Evolutionary conservation across 148 eudicot species (phyloP).

Genomic region (Cornus suecica): DNA sequence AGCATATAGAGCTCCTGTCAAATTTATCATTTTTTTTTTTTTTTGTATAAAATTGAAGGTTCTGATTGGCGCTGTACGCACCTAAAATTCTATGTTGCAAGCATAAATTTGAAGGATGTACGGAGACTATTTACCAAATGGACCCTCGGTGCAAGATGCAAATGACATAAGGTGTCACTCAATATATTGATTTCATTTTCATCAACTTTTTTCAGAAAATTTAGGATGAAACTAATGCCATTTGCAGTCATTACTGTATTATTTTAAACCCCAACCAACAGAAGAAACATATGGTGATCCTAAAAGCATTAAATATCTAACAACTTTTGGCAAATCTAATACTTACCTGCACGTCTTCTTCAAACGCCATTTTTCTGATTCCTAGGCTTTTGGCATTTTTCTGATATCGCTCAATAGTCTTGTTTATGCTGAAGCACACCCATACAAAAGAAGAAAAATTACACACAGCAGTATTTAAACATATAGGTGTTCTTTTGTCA

Average conservation of each 20-base stretch:
- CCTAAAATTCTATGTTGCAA: too few species aligned
- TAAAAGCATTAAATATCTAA: neutral
- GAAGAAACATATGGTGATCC: neutral
- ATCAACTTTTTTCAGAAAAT: neutral
- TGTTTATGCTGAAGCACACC: slow-evolving; percentile 35
- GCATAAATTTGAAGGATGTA: too few species aligned
- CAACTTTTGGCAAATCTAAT: neutral
- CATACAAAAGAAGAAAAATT: slow-evolving; percentile 4
- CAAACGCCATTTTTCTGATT: slow-evolving; percentile 6
- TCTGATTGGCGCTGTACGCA: too few species aligned
- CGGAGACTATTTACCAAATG: neutral
- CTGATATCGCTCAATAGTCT: slow-evolving; percentile 48
- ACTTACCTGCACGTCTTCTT: slow-evolving; percentile 35
- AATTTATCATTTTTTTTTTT: too few species aligned
- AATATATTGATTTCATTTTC: neutral
- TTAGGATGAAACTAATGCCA: neutral
- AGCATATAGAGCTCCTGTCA: too few species aligned
- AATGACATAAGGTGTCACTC: neutral
- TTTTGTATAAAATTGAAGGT: too few species aligned
- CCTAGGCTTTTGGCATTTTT: slow-evolving; percentile 36
- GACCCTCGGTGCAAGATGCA: too few species aligned
- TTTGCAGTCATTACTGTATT: neutral
- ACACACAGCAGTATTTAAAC: neutral
- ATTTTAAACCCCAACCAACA: neutral
- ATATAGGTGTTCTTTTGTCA: too few species aligned